A percentile compares a stretch with the other conserved stretches of the same genome.
phyloP scores from a whole-genome alignment of 202 grass and related monocot genomes.

The Saccharum hybrid region DNA sequence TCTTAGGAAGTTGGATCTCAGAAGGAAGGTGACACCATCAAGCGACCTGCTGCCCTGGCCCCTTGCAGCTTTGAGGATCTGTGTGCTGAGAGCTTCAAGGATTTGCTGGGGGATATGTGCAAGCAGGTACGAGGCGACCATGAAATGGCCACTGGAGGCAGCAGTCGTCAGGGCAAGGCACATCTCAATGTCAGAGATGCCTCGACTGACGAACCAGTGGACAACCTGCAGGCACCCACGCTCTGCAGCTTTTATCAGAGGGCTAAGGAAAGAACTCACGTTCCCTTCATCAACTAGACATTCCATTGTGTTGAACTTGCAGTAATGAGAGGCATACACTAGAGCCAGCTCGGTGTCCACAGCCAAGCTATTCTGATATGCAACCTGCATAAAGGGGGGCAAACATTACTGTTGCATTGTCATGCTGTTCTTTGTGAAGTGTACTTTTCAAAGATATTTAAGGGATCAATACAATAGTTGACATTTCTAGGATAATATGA shows the following conservation, averaged over 20 bases:
- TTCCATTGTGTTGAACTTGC: constrained; percentile 79
- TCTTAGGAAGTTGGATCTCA: constrained; percentile 66
- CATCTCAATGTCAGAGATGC: constrained; percentile 73
- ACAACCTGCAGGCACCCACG: constrained; percentile 73
- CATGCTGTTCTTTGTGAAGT: neutral
- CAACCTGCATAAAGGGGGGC: constrained; percentile 58
- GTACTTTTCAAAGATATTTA: constrained; percentile 5
- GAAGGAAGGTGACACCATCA: constrained; percentile 73
- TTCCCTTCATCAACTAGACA: constrained; percentile 79
- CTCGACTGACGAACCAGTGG: constrained; percentile 70
- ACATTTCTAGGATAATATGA: constrained; percentile 5
- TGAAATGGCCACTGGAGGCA: constrained; percentile 61
- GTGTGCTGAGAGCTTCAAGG: constrained; percentile 58
- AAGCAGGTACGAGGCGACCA: constrained; percentile 64
- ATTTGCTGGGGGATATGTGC: constrained; percentile 64
- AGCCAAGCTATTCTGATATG: constrained; percentile 69
- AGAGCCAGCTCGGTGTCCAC: constrained; percentile 77
- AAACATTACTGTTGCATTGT: constrained; percentile 6
- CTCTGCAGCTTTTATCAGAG: constrained; percentile 77
- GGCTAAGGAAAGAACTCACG: constrained; percentile 62
- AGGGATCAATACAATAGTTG: neutral
- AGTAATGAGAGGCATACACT: constrained; percentile 72
- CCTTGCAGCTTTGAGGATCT: constrained; percentile 74
- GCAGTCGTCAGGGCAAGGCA: constrained; percentile 81
- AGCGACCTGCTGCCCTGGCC: constrained; percentile 64